Conservation (phyloP, 1,284 basidiomycete species). For the Clitocybe nebularis region DNA sequence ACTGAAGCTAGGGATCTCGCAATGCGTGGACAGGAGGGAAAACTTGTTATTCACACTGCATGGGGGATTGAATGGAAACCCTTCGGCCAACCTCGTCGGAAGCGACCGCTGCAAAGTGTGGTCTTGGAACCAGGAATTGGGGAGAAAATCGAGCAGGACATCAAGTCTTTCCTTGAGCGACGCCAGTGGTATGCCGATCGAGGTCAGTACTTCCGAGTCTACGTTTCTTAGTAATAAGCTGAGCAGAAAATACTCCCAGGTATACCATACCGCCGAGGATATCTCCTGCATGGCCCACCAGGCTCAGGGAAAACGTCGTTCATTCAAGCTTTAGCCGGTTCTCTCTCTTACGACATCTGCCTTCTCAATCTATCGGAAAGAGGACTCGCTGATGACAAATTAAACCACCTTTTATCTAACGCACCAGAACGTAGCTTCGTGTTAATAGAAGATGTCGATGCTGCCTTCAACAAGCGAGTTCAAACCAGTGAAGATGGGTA, state of each 20-base stretch:
- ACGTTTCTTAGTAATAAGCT: too few relatives aligned
- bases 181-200: conserved; percentile 96
- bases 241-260: too few relatives aligned
- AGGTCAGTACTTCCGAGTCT: conserved; percentile 67
- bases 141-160: conserved; percentile 78
- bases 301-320: conserved; percentile 98
- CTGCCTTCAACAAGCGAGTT: conserved; percentile 92
- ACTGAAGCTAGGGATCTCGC: conserved; percentile 88
- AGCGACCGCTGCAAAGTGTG: conserved; percentile 89
- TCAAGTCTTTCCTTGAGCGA: conserved; percentile 79
- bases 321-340: conserved; percentile 95
- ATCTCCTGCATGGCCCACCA: conserved; percentile 93
- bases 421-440: conserved; percentile 91
- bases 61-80: conserved; percentile 97
- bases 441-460: conserved; percentile 96
- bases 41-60: conserved; percentile 93
- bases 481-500: conserved; percentile 89
- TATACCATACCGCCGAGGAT: conserved; percentile 96
- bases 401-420: conserved; percentile 91
- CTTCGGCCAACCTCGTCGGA: conserved; percentile 89
- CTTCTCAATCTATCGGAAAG: conserved; percentile 95
- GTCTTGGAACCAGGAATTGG: conserved; percentile 80
- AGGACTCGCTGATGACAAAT: conserved; percentile 94
- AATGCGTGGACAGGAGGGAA: conserved; percentile 84
- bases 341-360: conserved; percentile 93